Evolutionary conservation across 257 asterid species (phyloP).

Genomic region (Fraxinus quadrangulata): DNA sequence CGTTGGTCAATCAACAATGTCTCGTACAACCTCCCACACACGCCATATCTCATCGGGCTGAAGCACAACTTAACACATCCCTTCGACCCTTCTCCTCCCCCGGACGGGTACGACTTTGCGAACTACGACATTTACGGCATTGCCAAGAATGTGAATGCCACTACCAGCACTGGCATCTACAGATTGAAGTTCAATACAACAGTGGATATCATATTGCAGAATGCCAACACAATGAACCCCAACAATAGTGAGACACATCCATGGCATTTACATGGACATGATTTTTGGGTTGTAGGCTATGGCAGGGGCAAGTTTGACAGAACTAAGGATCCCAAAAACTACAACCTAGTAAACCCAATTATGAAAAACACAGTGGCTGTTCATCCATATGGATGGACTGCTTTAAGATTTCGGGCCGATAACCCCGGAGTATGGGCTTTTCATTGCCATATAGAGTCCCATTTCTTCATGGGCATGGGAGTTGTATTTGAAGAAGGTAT

Average conservation of each 20-base stretch:
- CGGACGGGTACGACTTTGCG: constrained; percentile 48
- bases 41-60: constrained; percentile 69
- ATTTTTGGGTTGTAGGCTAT: constrained; percentile 88
- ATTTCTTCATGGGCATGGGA: constrained; percentile 95
- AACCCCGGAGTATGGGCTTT: constrained; percentile 95
- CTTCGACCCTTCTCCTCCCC: constrained; percentile 61
- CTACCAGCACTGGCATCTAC: constrained; percentile 54
- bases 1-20: constrained; percentile 83
- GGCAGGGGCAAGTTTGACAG: constrained; percentile 67
- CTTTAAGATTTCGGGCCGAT: constrained; percentile 76
- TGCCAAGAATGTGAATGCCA: constrained; percentile 51
- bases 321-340: constrained; percentile 45
- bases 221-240: constrained; percentile 64
- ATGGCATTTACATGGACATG: constrained; percentile 98
- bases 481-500: constrained; percentile 83
- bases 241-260: constrained; percentile 94
- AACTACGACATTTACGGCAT: constrained; percentile 46
- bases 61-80: constrained; percentile 41
- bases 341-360: constrained; percentile 70
- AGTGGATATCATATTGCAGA: constrained; percentile 75
- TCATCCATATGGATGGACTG: constrained; percentile 91
- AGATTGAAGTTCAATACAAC: constrained; percentile 63
- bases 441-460: constrained; percentile 95
- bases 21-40: constrained; percentile 64
- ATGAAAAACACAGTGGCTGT: constrained; percentile 87